Evolutionary conservation across 306 rosid genomes (phyloP).

Genomic region (Mimosa pudica): DNA sequence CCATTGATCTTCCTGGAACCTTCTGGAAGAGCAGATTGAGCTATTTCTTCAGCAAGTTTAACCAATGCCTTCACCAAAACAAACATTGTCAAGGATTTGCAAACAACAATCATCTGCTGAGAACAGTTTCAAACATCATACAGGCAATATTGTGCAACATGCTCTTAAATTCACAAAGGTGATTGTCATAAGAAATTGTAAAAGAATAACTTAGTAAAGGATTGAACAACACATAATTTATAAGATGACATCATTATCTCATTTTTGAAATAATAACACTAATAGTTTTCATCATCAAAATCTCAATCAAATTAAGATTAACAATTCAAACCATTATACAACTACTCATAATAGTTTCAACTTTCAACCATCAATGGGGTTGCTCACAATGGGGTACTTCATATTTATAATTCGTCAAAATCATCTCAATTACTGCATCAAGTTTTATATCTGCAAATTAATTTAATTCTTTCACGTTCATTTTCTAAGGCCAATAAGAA

Average conservation of each 20-base stretch:
- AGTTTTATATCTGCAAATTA: neutral
- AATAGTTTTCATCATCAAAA: conserved; percentile 12
- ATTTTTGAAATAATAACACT: neutral
- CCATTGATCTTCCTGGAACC: conserved; percentile 96
- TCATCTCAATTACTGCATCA: neutral
- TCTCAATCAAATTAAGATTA: neutral
- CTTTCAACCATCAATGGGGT: too few species aligned
- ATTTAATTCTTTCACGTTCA: neutral
- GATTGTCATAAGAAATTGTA: too few species aligned
- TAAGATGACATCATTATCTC: conserved; percentile 12
- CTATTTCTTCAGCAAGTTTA: conserved; percentile 79
- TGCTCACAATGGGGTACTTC: neutral
- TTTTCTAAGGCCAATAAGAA: too few species aligned
- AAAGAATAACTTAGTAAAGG: too few species aligned
- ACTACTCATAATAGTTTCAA: neutral
- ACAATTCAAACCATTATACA: neutral
- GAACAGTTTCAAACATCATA: neutral
- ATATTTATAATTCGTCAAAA: neutral
- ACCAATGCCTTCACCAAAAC: conserved; percentile 62
- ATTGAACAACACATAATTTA: conserved; percentile 11
- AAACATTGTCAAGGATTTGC: conserved; percentile 1
- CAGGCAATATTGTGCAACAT: too few species aligned
- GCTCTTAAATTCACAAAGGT: too few species aligned
- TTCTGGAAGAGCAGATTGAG: conserved; percentile 60
- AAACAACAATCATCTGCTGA: neutral